Base-by-base conservation (phyloP, 768 basidiomycete species). In the Rhizopogon vinicolor region DNA sequence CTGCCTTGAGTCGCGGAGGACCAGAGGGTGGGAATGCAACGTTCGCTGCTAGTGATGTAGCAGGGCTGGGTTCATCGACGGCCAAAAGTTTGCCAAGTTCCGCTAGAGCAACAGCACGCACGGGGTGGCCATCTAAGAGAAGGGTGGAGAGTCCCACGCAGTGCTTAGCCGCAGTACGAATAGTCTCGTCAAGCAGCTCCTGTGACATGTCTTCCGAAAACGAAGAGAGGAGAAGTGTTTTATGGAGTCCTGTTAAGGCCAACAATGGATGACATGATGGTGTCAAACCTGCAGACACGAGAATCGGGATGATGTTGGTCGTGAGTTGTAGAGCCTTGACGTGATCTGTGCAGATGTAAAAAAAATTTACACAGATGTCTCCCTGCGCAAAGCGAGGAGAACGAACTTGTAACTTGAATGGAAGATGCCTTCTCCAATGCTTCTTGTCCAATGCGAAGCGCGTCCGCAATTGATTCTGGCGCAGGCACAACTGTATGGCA, bases 11-110 rank as follows among this genome's bases (percentile, higher is more conserved):
- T 19, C 90, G 77, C 19, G 74, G 66, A 2, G 82, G 77, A 1
- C 88, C 89, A 4, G 81, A 85, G 0, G 89, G 90, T 4, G 87
- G 89, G 65, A 85, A 90, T 0, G 65, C 40, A 14, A 61, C 54
- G 12, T 54, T 58, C 28, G 58, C 41, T 29, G 56, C 18, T 35
- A 64, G 16, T 62, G 58, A 43, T 13, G 60, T 57, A 1, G 66
- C 67, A 3, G 83, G 80, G 3, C 70, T 67, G 0, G 84, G 85
- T 64, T 92, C 90, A 61, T 93, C 89, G 0, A 93, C 87, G 0
- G 83, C 82, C 6, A 94, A 75, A 7, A 93, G 72, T 71, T 93
- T 94, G 0, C 89, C 92, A 6, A 91, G 75, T 66, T 95, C 93
- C 3, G 86, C 84, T 7, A 87, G 72, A 4, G 88, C 84, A 22